Conservation (phyloP, 345 rosid species). For the Dimocarpus longan region DNA sequence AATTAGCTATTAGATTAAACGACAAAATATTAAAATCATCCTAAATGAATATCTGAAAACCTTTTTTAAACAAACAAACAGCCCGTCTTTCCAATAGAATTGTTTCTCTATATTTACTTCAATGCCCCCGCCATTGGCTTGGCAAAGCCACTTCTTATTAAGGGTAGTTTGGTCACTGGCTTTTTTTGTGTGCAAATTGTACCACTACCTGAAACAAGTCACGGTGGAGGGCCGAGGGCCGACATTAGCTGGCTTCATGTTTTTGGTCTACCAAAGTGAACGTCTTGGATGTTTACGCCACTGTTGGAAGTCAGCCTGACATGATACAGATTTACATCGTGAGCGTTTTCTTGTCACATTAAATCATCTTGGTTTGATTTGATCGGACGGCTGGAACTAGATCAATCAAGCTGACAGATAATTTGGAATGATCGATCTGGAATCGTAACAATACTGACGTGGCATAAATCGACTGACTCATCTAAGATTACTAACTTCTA, state of each 20-base stretch:
- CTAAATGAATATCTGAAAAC: background rate
- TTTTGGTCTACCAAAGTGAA: background rate
- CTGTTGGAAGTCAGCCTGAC: background rate
- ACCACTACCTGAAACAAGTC: background rate
- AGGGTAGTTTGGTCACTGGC: too few species aligned
- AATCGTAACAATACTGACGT: background rate
- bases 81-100: constrained; percentile 1
- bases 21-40: too few species aligned
- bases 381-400: background rate
- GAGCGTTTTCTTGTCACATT: background rate
- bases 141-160: too few species aligned
- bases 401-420: background rate
- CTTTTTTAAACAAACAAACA: constrained; percentile 21
- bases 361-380: background rate
- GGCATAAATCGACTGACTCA: background rate
- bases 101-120: background rate
- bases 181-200: background rate
- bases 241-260: background rate
- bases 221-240: background rate
- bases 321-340: background rate
- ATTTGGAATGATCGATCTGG: background rate
- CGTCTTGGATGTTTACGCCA: background rate
- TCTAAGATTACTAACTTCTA: background rate
- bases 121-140: background rate
- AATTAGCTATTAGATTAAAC: too few species aligned